Evolutionary conservation across 2,329 filamentous ascomycete genomes (phyloP), one percentile per base, ranked within the genome.

Genomic region (Neurospora sp.): DNA sequence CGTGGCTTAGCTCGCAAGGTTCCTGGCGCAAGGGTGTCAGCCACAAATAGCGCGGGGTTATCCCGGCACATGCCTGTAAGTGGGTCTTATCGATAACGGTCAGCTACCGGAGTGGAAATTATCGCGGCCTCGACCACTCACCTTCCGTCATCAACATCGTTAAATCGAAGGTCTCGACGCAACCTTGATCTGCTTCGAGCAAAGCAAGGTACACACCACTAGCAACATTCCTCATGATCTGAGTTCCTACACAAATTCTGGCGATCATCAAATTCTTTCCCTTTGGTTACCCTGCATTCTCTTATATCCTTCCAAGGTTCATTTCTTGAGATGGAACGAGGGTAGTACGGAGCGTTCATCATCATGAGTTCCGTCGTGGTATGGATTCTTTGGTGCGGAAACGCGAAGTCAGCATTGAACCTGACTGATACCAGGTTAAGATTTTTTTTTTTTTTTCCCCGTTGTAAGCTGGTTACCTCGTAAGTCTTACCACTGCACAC

Each of bases 1-100:
- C 52, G 52, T 62, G 52, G 52, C 52, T 62, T 62, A 28, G 52
- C 52, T 62, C 52, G 52, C 52, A 33, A 62, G 52, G 68, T 75
- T 74, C 74, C 73, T 74, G 68, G 58, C 68, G 38, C 46, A 52
- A 40, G 67, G 28, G 38, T 68, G 33, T 33, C 66, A 73, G 74
- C 74, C 72, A 74, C 73, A 72, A 6, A 6, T 5, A 42, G 40
- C 23, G 66, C 28, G 68, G 68, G 69, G 23, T 17, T 38, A 39
- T 23, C 11, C 15, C 71, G 70, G 52, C 15, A 17, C 3, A 62
- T 33, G 52, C 52, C 3, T 62, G 7, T 2, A 36, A n/a, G 52
- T 62, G 52, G 52, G 28, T 3, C 52, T 62, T 62, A 62, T 62
- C 52, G 52, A 62, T 62, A 62, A 62, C 52, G 7, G 15, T 8